Evolutionary conservation across 2,329 filamentous ascomycete species (phyloP), one percentile per base, ranked within the genome.

Genomic region (Graphiopsis chlorocephala): DNA sequence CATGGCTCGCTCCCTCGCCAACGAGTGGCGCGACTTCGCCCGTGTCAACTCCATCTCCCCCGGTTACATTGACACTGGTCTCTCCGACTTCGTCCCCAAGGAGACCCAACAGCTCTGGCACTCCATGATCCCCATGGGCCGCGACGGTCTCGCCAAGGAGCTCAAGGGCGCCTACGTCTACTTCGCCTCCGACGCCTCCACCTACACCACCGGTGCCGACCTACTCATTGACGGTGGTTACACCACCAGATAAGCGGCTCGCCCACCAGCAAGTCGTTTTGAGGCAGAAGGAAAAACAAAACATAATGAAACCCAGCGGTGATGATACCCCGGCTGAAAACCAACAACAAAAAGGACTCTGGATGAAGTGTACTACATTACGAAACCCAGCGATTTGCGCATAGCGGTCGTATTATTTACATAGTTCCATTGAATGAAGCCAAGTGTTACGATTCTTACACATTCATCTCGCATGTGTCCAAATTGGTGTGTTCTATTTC

Each of bases 1-100:
- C 76, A 73, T 89, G 76, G 85, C 86, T 59, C 79, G 80, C 67
- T 88, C 86, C 52, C 80, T 90, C 65, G 87, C 88, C 72, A 89
- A 88, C 75, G 88, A 90, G 77, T 90, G 88, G 88, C 81, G 86
- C 65, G 86, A 87, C 75, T 89, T 89, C 76, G 87, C 87, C 55
- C 84, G 87, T 70, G 87, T 88, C 72, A 90, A 90, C 81, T 84
- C 81, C 75, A 86, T 90, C 76, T 88, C 86, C 3, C 87, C 87
- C 6, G 87, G 87, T 61, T 89, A 89, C 78, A 89, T 89, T 72
- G 86, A 88, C 76, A 90, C 87, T 25, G 87, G 86, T 67, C 79
- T 89, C 61, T 86, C 84, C 66, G 86, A 89, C 77, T 89, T 89
- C 72, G 85, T 89, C 35, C 81, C 83, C 64, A 75, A 86, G 79